A percentile compares a stretch with the other conserved stretches of the same genome.
These are phyloP conservation scores for Mortierella sp. DNA, from an alignment of 371 early-diverging fungal species.

Conservation along the genomic window DNA sequence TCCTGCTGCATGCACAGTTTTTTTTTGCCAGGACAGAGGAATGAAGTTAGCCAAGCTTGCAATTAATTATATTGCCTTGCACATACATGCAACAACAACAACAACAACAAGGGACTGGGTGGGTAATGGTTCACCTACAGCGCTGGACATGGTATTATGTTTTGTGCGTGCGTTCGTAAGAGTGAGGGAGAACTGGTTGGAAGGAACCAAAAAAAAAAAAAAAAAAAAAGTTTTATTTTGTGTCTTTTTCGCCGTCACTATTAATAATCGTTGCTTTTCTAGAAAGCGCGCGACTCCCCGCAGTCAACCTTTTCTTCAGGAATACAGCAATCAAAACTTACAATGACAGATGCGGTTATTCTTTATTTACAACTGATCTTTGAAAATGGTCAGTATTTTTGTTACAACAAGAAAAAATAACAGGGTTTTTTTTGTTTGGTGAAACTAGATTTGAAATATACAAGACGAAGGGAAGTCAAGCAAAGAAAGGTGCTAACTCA, in stretches of 20 bases:
- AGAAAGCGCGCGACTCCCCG: background rate
- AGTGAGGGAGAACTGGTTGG: too few relatives aligned
- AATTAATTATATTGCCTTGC: too few relatives aligned
- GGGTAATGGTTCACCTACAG: slow-evolving; percentile 1
- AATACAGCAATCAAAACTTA: background rate
- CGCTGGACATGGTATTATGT: slow-evolving; percentile 5
- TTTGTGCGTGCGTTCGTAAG: background rate
- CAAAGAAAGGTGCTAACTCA: slow-evolving; percentile 9
- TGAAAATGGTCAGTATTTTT: background rate
- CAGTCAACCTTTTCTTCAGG: background rate
- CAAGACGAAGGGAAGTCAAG: background rate
- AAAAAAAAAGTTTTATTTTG: background rate
- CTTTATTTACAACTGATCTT: too few relatives aligned
- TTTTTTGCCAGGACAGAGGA: too few relatives aligned
- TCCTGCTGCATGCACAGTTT: too few relatives aligned
- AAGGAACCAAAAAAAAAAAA: too few relatives aligned
- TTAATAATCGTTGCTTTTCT: too few relatives aligned
- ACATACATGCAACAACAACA: too few relatives aligned
- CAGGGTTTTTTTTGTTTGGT: background rate
- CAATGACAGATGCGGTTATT: background rate
- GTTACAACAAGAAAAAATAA: slow-evolving; percentile 3
- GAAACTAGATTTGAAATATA: too few relatives aligned
- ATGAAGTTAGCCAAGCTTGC: too few relatives aligned
- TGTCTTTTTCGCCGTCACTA: background rate
- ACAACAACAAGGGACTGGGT: too few relatives aligned